Evolutionary conservation across 768 basidiomycete species (phyloP), one percentile per base, ranked within the genome.

Genomic region (Sarcodon aspratus): DNA sequence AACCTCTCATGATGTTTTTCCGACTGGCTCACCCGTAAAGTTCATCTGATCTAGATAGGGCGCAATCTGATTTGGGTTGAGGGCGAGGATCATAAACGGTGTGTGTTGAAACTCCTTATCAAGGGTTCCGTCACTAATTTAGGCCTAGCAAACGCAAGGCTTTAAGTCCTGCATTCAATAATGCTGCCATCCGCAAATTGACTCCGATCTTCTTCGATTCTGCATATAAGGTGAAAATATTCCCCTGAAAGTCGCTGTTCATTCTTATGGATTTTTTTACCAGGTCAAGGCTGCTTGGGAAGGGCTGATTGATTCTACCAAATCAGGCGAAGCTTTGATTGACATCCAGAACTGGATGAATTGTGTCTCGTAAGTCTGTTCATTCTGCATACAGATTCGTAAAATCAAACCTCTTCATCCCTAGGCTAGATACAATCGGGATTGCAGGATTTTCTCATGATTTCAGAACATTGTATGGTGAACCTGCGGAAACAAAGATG

Each of bases 401-500:
- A 13, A 38, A 6, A 21, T 27, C 21, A 2, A 27, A 46, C 21
- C 6, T 38, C 18, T 11, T 33, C n/a, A 43, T 13, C 9, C 11
- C 13, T 44, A 79, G 77, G 10, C 63, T 81, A 4, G 80, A 82
- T 54, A 70, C 66, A 0, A 66, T 81, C 46, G 77, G 79, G 10
- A 73, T 80, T 33, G 76, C 75, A 6, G 76, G 78, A 0, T 81
- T 80, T 49, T 72, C 74, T 6, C 72, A 80, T 53, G 66, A 78
- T 54, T 82, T 82, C 51, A 70, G 70, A 11, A 61, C 73, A 0
- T 65, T 80, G 5, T 69, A 74, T 11, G 78, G 78, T 6, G 68
- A 73, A 48, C 59, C 57, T 31, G 64, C 72, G 3, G 53, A 63
- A 2, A 65, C 78, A 12, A 60, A 62, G 1, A 45, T 50, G 11